Percentiles rank a stretch among this genome's conserved stretches.
phyloP scores from a whole-genome alignment of 164 flowering plant species.

The Kalanchoe fedtschenkoi region DNA sequence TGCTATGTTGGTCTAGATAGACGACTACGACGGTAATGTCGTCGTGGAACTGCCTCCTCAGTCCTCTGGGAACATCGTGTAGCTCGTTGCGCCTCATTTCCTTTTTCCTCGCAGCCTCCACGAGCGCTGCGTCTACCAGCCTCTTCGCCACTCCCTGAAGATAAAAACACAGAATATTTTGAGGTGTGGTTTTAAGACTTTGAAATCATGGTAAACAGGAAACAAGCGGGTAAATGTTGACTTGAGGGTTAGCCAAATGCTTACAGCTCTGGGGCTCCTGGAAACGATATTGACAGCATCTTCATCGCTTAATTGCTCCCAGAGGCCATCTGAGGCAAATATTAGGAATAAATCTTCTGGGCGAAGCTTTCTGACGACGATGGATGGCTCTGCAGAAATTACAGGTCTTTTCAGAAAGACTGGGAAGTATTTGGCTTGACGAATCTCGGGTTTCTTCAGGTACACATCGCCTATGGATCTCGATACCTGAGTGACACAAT shows the following conservation, averaged over 20 bases:
- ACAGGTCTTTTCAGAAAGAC: constrained; percentile 33
- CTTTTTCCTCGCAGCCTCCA: constrained; percentile 50
- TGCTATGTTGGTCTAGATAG: constrained; percentile 41
- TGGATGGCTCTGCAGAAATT: constrained; percentile 53
- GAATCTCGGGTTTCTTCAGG: constrained; percentile 47
- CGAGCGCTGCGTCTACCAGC: constrained; percentile 47
- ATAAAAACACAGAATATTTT: too few species aligned
- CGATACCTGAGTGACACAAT: constrained; percentile 32
- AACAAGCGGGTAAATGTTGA: background rate
- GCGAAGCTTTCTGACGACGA: constrained; percentile 26
- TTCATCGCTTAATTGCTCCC: constrained; percentile 53
- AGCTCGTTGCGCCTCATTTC: constrained; percentile 47
- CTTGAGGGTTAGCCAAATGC: constrained; percentile 8
- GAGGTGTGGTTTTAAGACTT: too few species aligned
- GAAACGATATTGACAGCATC: constrained; percentile 44
- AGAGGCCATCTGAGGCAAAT: constrained; percentile 54
- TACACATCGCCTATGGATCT: constrained; percentile 59
- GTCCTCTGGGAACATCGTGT: constrained; percentile 43
- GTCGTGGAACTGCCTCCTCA: constrained; percentile 52
- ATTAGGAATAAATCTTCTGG: constrained; percentile 40
- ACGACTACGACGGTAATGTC: constrained; percentile 58
- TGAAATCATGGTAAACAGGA: background rate
- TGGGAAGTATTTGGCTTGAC: constrained; percentile 28
- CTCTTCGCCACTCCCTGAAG: constrained; percentile 65
- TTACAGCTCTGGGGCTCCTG: constrained; percentile 51